Evolutionary conservation across 202 grass and related monocot species (phyloP).

Genomic region (Hordeum pubiflorum): DNA sequence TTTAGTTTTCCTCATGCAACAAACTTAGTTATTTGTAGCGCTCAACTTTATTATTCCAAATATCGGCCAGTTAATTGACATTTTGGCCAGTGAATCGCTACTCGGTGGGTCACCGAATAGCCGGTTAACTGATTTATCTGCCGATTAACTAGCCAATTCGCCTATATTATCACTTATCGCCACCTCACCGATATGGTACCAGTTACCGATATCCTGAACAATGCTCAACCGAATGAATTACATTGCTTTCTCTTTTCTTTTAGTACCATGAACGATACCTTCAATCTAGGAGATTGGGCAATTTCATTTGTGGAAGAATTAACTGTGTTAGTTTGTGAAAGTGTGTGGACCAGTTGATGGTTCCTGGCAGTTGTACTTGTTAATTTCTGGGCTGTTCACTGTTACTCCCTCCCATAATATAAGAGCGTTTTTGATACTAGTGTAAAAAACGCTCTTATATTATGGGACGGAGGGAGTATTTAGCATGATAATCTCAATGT

Average conservation of each 20-base stretch:
- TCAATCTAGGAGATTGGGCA: background rate
- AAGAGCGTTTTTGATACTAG: too few species aligned
- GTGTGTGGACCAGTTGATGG: background rate
- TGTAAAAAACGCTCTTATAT: too few species aligned
- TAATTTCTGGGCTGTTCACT: background rate
- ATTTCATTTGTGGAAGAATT: conserved; percentile 2
- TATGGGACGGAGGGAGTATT: too few species aligned
- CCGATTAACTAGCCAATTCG: too few species aligned
- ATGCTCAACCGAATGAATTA: background rate
- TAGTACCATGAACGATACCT: background rate
- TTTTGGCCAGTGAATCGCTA: too few species aligned
- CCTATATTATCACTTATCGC: too few species aligned
- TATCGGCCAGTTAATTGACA: too few species aligned
- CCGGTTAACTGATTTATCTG: too few species aligned
- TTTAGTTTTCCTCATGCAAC: background rate
- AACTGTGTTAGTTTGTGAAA: background rate
- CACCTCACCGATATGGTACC: too few species aligned
- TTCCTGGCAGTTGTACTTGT: background rate
- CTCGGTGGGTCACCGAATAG: too few species aligned
- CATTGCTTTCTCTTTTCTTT: background rate
- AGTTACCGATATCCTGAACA: too few species aligned
- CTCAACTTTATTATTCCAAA: background rate
- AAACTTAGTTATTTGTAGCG: background rate
- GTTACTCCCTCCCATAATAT: background rate
- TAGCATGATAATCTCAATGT: too few species aligned